Evolutionary conservation across 768 basidiomycete genomes (phyloP).

Genomic region (Panaeolus papilionaceus): DNA sequence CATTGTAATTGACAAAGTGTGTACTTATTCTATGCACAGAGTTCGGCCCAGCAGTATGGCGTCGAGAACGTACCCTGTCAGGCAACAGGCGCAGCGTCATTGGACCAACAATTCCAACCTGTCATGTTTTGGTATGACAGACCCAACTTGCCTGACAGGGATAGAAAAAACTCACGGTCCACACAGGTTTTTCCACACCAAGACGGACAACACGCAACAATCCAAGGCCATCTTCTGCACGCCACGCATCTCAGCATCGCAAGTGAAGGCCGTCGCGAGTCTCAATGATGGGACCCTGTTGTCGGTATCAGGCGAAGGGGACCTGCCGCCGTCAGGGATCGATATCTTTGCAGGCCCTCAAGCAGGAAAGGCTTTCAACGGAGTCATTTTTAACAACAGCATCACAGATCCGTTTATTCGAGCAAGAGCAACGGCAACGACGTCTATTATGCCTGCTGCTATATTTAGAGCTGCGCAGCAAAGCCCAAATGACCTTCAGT

Average conservation of each 20-base stretch:
- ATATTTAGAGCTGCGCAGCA: conserved; percentile 60
- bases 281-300: conserved; percentile 50
- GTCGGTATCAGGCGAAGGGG: conserved; percentile 37
- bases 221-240: conserved; percentile 62
- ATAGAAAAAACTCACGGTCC: not conserved
- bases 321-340: conserved; percentile 50
- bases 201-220: conserved; percentile 39
- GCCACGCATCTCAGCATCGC: conserved; percentile 52
- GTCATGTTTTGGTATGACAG: conserved; percentile 71
- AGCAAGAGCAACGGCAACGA: conserved; percentile 55
- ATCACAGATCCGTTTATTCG: conserved; percentile 51
- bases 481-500: conserved; percentile 43
- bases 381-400: conserved; percentile 47
- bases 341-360: conserved; percentile 44
- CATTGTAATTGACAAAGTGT: too few species aligned
- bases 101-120: conserved; percentile 48
- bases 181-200: conserved; percentile 46
- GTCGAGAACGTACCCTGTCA: conserved; percentile 45
- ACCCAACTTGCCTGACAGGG: not conserved
- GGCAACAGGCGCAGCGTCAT: conserved; percentile 34
- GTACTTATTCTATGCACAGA: conserved; percentile 20
- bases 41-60: conserved; percentile 54
- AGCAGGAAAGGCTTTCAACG: conserved; percentile 61
- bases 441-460: conserved; percentile 62
- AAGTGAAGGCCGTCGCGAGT: conserved; percentile 49